Conservation (phyloP, 495 filamentous ascomycete species). For the Talaromyces ruber region DNA sequence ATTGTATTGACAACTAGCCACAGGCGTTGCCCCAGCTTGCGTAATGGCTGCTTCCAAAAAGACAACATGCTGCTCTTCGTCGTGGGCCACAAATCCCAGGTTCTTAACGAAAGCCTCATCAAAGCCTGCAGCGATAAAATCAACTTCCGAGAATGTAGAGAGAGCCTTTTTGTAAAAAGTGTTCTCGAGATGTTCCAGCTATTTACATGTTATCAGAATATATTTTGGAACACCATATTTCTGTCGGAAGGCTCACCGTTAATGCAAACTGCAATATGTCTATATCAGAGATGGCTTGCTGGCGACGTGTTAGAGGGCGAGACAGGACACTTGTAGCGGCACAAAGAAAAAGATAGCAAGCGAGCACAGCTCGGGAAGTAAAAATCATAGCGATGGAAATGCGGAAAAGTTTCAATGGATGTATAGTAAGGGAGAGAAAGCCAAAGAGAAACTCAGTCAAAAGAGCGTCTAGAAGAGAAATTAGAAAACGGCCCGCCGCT, state of each 20-base stretch:
- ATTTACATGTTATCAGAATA: not conserved
- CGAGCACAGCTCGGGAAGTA: not conserved
- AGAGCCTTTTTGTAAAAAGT: slow-evolving; percentile 48
- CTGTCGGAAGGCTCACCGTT: not conserved
- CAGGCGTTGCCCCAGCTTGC: slow-evolving; percentile 15
- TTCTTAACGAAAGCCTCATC: slow-evolving; percentile 41
- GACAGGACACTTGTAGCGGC: not conserved
- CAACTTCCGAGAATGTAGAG: slow-evolving; percentile 40
- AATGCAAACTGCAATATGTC: not conserved
- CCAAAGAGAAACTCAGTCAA: too few relatives aligned
- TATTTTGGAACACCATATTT: not conserved
- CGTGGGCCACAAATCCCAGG: slow-evolving; percentile 38
- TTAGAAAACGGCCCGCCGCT: too few relatives aligned
- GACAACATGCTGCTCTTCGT: slow-evolving; percentile 49
- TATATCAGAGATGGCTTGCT: not conserved
- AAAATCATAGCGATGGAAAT: too few relatives aligned
- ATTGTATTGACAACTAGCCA: slow-evolving; percentile 42
- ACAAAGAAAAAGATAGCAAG: not conserved
- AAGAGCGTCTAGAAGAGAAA: too few relatives aligned
- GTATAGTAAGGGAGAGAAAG: too few relatives aligned
- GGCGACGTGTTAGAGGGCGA: not conserved
- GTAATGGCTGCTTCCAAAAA: slow-evolving; percentile 45
- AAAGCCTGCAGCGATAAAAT: slow-evolving; percentile 46
- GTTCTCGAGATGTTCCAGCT: slow-evolving; percentile 30
- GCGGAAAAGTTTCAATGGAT: too few relatives aligned